Evolutionary conservation across 495 filamentous ascomycete genomes (phyloP), one percentile per base, ranked within the genome.

Genomic region (Astrothelium subdiscretum): DNA sequence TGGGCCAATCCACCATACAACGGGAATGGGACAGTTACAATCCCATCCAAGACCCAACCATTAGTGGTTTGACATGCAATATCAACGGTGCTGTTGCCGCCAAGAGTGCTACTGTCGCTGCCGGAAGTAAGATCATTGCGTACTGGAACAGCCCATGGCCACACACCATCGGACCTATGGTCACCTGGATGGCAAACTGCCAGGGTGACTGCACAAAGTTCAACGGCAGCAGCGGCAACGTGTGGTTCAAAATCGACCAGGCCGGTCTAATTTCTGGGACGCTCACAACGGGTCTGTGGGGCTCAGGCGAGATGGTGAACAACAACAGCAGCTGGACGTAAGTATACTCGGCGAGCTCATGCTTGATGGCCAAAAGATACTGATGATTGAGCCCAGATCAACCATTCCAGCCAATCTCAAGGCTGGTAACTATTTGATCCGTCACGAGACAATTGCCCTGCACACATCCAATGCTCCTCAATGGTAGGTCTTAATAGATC

Each of bases 361-460:
- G n/a, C n/a, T n/a, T n/a, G n/a, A n/a, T n/a, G n/a, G n/a, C n/a
- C n/a, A n/a, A n/a, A n/a, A n/a, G n/a, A n/a, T n/a, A n/a, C n/a
- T n/a, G n/a, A n/a, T n/a, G n/a, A n/a, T n/a, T n/a, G n/a, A n/a
- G n/a, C n/a, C n/a, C n/a, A n/a, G n/a, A n/a, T 80, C 89, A 57
- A 84, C 81, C 51, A 87, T 92, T 70, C 88, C 89, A 32, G 67
- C 75, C 35, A 72, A 74, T 68, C 80, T 91, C 59, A 81, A 78
- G 32, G 66, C 85, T 18, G 88, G 88, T 40, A 85, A 87, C 77
- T 92, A 90, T 68, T 83, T 92, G 62, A 75, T 92, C 51, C 86
- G 89, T 31, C 86, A 90, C 71, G 89, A 92, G 73, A 86, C 91
- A 66, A 87, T 91, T 59, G 87, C 84, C 20, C 81, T 92, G 15